Evolutionary conservation across 176 grass and related monocot species (phyloP).

Genomic region (Hyparrhenia diplandra): DNA sequence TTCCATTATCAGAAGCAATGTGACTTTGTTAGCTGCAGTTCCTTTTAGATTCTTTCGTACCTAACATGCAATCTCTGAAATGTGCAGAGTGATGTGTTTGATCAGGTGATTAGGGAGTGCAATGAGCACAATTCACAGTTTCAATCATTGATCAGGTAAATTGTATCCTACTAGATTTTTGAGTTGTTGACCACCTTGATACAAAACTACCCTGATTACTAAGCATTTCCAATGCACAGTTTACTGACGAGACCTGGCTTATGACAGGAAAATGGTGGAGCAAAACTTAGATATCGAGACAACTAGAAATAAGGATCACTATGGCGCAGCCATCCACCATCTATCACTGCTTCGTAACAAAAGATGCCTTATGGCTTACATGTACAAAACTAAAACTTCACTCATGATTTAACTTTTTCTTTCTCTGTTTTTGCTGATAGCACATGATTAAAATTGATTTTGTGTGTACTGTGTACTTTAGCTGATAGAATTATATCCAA

Average conservation of each 20-base stretch:
- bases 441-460: neutral
- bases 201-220: neutral
- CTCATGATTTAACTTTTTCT: neutral
- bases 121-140: constrained; percentile 77
- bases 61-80: neutral
- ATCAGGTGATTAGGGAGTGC: constrained; percentile 86
- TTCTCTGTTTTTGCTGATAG: constrained; percentile 2
- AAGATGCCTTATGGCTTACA: constrained; percentile 97
- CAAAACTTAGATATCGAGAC: constrained; percentile 78
- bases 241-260: constrained; percentile 8
- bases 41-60: constrained; percentile 5
- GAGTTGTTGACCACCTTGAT: neutral
- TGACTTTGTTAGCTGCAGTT: neutral
- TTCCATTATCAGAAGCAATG: neutral
- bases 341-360: constrained; percentile 93
- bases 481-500: constrained; percentile 22
- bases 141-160: constrained; percentile 79
- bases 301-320: constrained; percentile 89
- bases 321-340: constrained; percentile 84
- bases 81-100: constrained; percentile 70
- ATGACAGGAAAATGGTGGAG: constrained; percentile 78
- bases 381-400: constrained; percentile 43
- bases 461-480: neutral
- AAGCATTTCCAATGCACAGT: neutral
- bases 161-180: constrained; percentile 4